Percentiles rank a stretch among this genome's conserved stretches.
phyloP scores from a whole-genome alignment of 495 filamentous ascomycete genomes.

The Podospora anserina region DNA sequence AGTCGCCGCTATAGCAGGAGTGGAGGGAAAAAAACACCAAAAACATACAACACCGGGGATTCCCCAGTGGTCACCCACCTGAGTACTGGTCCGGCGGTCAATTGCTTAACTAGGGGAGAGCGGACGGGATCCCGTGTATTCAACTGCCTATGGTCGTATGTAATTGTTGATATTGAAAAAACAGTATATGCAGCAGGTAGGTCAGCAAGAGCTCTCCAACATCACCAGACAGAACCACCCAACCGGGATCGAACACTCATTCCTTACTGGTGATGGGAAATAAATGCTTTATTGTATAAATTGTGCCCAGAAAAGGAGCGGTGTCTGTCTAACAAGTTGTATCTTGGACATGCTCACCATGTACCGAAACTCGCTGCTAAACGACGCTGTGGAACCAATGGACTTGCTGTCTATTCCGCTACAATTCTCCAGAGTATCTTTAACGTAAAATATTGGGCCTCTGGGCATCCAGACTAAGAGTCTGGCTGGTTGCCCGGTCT shows the following conservation, averaged over 20 bases:
- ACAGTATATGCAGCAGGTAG: too few relatives aligned
- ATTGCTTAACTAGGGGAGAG: conserved; percentile 45
- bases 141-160: conserved; percentile 4
- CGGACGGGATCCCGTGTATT: conserved; percentile 47
- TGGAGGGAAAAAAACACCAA: not conserved
- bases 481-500: not conserved
- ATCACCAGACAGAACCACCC: too few relatives aligned
- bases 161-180: not conserved
- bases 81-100: conserved; percentile 1
- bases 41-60: conserved; percentile 7
- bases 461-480: not conserved
- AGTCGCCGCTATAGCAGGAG: not conserved
- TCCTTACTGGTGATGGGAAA: too few relatives aligned
- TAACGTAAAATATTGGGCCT: not conserved
- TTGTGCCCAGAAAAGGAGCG: not conserved
- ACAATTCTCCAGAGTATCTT: not conserved
- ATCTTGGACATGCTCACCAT: not conserved
- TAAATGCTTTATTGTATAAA: too few relatives aligned
- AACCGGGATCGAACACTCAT: too few relatives aligned
- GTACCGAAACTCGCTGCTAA: not conserved
- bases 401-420: not conserved
- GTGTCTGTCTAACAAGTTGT: not conserved
- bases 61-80: conserved; percentile 6
- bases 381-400: not conserved
- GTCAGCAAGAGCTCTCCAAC: too few relatives aligned